Base-by-base conservation (phyloP, 371 early-diverging fungal species). In the Basidiobolus meristosporus region DNA sequence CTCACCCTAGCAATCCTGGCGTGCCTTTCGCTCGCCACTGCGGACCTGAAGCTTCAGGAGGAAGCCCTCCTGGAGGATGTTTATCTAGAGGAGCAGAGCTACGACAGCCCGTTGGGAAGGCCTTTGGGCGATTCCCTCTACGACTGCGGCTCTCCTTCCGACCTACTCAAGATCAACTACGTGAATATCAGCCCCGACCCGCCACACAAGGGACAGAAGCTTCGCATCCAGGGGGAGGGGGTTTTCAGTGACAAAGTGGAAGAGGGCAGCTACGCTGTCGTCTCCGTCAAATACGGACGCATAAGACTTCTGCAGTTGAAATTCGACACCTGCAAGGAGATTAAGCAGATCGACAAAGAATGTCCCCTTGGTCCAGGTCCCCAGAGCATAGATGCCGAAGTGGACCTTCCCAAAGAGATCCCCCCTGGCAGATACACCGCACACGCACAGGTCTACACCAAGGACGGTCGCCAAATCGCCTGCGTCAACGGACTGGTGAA, bases 281-380 rank as follows among this genome's bases (percentile, higher is more conserved):
- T 75, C 19, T 30, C 53, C 11, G 68, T 69, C 45, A 65, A 71
- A 48, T 61, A 45, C 0, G 60, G 60, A 10, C 9, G 54, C 42
- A 38, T 70, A 53, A 56, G 62, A 59, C 23, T 60, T 36, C 29
- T 56, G 44, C 39, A 66, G 30, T 20, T 60, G 41, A 42, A 29
- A 26, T 46, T 60, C 38, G 64, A 77, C 53, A 59, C 72, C 44
- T 64, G 71, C 39, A 57, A 69, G 9, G 57, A 72, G 34, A 47
- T 55, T 1, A 49, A 46, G 40, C 53, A 70, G 34, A 46, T 70
- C 12, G 58, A 63, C 46, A 67, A 63, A 46, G 41, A 52, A 4
- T 75, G 76, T 41, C 76, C 76, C 21, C 45, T 75, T 33, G 44
- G 50, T 2, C 33, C 53, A 10, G 76, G 76, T 6, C 53, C 59